Conservation (phyloP, 768 basidiomycete species). For the Aureoboletus auriporus region DNA sequence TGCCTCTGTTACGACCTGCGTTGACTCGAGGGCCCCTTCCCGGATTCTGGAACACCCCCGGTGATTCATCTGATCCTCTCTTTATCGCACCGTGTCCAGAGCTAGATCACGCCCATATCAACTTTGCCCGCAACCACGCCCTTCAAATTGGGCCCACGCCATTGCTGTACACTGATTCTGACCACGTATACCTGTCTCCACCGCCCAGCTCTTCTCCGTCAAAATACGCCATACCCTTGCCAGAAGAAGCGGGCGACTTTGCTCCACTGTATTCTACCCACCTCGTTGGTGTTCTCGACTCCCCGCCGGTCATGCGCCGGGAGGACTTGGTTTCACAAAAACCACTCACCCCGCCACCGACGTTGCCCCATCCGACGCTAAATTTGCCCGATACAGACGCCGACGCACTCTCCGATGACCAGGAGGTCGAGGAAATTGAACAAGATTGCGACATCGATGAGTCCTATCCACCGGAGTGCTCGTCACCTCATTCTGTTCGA, state of each 20-base stretch:
- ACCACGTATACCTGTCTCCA: constrained; percentile 26
- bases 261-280: constrained; percentile 22
- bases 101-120: constrained; percentile 11
- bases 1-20: constrained; percentile 11
- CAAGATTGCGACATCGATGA: constrained; percentile 21
- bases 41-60: constrained; percentile 14
- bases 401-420: constrained; percentile 13
- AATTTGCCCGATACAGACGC: constrained; percentile 35
- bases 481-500: constrained; percentile 14
- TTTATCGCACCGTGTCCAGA: constrained; percentile 18
- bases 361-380: constrained; percentile 34
- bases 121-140: constrained; percentile 15
- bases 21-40: constrained; percentile 14
- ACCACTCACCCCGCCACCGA: constrained; percentile 42
- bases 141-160: constrained; percentile 7
- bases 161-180: constrained; percentile 17
- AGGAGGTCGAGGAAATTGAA: constrained; percentile 12
- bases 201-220: constrained; percentile 24
- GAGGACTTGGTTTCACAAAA: constrained; percentile 25
- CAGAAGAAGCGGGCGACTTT: constrained; percentile 23
- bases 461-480: constrained; percentile 9
- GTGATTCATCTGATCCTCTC: constrained; percentile 21
- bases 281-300: constrained; percentile 32
- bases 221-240: constrained; percentile 21
- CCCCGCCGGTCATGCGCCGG: constrained; percentile 31